Evolutionary conservation across 2,329 filamentous ascomycete species (phyloP), one percentile per base, ranked within the genome.

Genomic region (Clonostachys rosea): DNA sequence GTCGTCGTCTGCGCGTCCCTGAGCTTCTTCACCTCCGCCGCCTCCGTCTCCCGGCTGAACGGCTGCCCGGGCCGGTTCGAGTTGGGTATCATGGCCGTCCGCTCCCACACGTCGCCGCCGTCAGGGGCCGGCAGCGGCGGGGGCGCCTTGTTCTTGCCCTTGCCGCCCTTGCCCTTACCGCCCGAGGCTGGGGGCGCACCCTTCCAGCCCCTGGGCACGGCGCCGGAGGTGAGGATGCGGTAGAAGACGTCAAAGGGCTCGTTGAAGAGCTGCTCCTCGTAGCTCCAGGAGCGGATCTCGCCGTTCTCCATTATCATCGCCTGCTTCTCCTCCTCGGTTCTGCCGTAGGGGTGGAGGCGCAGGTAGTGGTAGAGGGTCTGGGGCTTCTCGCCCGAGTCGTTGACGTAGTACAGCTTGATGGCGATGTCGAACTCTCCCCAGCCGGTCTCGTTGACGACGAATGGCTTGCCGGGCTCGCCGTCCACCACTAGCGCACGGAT

Each of bases 401-500:
- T 84, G 47, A 89, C 84, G 68, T 96, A 99, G 73, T 95, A 95
- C 41, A 99, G 78, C 62, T 96, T 91, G 63, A 99, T 87, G 52
- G 91, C 89, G 59, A 99, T 95, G 65, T 94, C 90, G 71, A 99
- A 99, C 70, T 96, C 94, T 59, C 94, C 94, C 89, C 95, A 99
- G 43, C 94, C 94, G 0, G 94, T 97, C 68, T 97, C 94, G 52
- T 83, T 81, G 51, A 97, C 87, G 59, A 89, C 76, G 59, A 96
- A 99, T 11, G 91, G 60, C 52, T 79, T 77, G n/a, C 75, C 74
- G 1, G 71, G 68, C 44, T 88, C 81, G 50, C 82, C 81, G 59
- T 96, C 91, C 59, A 94, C 76, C 63, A 87, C 76, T 80, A 42
- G 12, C 13, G 37, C 24, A 30, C 24, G 24, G 24, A 10, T 10